Percentiles rank a stretch among this genome's conserved stretches.
These are phyloP conservation scores for Zymoseptoria pseudotritici DNA, from an alignment of 2,329 filamentous ascomycete genomes.

Conservation along the genomic window DNA sequence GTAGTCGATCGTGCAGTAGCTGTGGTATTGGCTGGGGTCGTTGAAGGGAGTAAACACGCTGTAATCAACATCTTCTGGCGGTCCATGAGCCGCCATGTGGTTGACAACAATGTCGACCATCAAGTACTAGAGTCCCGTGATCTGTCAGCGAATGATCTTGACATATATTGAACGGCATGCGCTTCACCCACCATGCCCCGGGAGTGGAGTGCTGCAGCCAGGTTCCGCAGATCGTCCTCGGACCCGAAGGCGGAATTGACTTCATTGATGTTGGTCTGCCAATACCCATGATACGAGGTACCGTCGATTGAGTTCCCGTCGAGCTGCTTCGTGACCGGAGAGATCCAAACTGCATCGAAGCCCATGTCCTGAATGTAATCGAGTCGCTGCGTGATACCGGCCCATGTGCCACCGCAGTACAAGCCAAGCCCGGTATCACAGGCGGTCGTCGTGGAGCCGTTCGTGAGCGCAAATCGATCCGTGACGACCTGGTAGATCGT, in stretches of 20 bases:
- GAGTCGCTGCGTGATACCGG: constrained; percentile 51
- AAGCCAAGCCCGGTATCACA: constrained; percentile 29
- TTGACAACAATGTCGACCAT: constrained; percentile 35
- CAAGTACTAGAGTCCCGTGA: constrained; percentile 22
- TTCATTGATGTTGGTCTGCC: constrained; percentile 43
- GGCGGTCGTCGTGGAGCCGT: constrained; percentile 33
- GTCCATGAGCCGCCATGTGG: constrained; percentile 31
- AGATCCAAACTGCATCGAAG: constrained; percentile 41
- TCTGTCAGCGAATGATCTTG: constrained; percentile 7
- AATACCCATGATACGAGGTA: constrained; percentile 51
- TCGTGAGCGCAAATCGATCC: constrained; percentile 35
- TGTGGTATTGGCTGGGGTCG: constrained; percentile 38
- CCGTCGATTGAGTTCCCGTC: constrained; percentile 31
- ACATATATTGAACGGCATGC: neutral
- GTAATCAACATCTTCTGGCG: constrained; percentile 24
- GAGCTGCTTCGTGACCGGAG: constrained; percentile 46
- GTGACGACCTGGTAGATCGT: constrained; percentile 40
- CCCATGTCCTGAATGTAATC: constrained; percentile 53
- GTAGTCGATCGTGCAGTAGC: constrained; percentile 52
- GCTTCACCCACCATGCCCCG: constrained; percentile 29
- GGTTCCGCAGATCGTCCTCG: constrained; percentile 29
- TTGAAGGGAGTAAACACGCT: constrained; percentile 36
- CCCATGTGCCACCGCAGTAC: constrained; percentile 57
- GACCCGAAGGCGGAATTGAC: constrained; percentile 34
- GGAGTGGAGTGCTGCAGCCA: constrained; percentile 30